Base-by-base conservation (phyloP, 192 early-diverging fungal genomes). In the Backusella australiensis region DNA sequence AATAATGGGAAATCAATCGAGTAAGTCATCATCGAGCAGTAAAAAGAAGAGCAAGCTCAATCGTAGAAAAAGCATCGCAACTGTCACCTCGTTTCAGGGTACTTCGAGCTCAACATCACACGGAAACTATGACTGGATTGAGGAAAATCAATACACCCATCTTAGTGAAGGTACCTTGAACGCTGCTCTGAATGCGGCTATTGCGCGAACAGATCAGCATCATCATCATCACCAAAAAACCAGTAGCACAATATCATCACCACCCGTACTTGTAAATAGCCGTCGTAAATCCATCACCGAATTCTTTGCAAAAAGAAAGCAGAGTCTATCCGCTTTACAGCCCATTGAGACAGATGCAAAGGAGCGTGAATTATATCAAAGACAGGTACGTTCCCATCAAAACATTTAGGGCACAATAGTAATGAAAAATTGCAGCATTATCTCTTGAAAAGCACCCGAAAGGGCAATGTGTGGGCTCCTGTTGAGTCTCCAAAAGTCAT, bases 1-100 rank as follows among this genome's bases (percentile, higher is more conserved):
- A 65, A 74, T 8, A 34, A 82, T 82, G 81, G 81, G 81, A 15
- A 82, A 82, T 39, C 81, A 82, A 73, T 66, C 78, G 9, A 82
- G 81, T 41, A 70, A 72, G 74, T 66, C 76, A 32, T 42, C 79
- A 19, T 71, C 74, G 19, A 76, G 68, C 39, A 73, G 66, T 39
- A 75, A 72, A 71, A 72, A 75, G 59, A 80, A 73, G 65, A 76
- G 44, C 34, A 59, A 56, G 2, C 29, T 36, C 44, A 69, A 29
- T 42, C 49, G 42, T 23, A 67, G 69, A 69, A 80, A 66, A 42
- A 69, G 72, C 9, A 29, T 42, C 53, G 71, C 38, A n/a, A 72
- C 71, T 32, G 73, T 70, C 39, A 67, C 71, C 35, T 49, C 66
- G 17, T 39, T 46, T 44, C 53, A 65, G 6, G 44, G 75, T 65